Percentiles rank a stretch among this genome's conserved stretches.
These are phyloP conservation scores for Yarrowia galli DNA, from an alignment of 1,139 yeast species.

Conservation along the genomic window DNA sequence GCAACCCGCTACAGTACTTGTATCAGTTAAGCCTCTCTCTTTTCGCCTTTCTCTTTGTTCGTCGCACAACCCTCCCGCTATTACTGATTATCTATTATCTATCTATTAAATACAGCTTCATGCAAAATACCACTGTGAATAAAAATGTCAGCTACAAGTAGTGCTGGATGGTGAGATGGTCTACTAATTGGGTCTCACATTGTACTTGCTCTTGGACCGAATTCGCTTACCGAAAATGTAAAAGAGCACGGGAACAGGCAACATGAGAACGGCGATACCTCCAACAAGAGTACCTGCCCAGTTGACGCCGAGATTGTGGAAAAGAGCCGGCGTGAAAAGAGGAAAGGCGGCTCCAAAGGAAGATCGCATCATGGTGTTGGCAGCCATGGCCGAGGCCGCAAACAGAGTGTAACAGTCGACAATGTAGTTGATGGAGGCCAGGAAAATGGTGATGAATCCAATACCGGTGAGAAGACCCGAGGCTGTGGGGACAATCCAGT, in stretches of 20 bases:
- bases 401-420: slow-evolving; percentile 78
- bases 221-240: slow-evolving; percentile 66
- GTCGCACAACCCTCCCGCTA: no score
- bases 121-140: slow-evolving; percentile 12
- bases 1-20: no score
- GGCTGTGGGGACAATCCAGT: slow-evolving; percentile 85
- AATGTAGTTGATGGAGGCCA: slow-evolving; percentile 78
- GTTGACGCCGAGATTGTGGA: slow-evolving; percentile 71
- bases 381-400: slow-evolving; percentile 92
- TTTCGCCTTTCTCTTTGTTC: no score
- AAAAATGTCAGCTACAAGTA: neutral
- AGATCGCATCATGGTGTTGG: slow-evolving; percentile 82
- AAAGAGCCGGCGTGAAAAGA: slow-evolving; percentile 78
- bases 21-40: no score
- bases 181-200: neutral
- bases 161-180: neutral
- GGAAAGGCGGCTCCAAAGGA: slow-evolving; percentile 81
- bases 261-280: slow-evolving; percentile 63
- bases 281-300: slow-evolving; percentile 89
- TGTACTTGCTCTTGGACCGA: slow-evolving; percentile 61
- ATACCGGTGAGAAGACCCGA: slow-evolving; percentile 76
- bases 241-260: slow-evolving; percentile 81
- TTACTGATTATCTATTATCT: no score
- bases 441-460: slow-evolving; percentile 77
- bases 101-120: slow-evolving; percentile 5